Conservation (phyloP, 2,329 filamentous ascomycete species). For the Pestalotiopsis sp. region DNA sequence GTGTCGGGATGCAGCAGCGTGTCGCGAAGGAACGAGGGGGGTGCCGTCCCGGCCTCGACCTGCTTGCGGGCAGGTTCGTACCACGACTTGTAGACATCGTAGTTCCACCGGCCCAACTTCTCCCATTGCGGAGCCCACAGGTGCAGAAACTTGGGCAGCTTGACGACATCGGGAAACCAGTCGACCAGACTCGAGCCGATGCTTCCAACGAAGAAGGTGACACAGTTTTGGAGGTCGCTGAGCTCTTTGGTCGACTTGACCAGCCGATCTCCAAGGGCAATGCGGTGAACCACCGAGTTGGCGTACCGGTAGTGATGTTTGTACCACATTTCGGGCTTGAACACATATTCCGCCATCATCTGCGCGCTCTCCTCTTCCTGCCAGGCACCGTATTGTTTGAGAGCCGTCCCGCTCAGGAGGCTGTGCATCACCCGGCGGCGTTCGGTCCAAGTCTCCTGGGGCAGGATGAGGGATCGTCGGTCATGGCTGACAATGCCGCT, state of each 20-base stretch:
- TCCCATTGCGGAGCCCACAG: slow-evolving; percentile 7
- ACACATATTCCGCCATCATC: slow-evolving; percentile 31
- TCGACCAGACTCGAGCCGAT: slow-evolving; percentile 22
- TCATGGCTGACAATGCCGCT: slow-evolving; percentile 35
- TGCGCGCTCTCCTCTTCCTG: slow-evolving; percentile 35
- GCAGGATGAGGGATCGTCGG: slow-evolving; percentile 23
- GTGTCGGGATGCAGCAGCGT: slow-evolving; percentile 6
- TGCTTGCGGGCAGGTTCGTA: slow-evolving; percentile 5
- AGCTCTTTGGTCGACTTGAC: slow-evolving; percentile 30
- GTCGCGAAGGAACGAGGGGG: slow-evolving; percentile 4
- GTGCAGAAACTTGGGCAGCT: slow-evolving; percentile 29
- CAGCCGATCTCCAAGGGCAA: slow-evolving; percentile 32
- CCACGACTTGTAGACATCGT: slow-evolving; percentile 7
- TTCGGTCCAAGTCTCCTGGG: slow-evolving; percentile 30
- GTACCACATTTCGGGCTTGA: slow-evolving; percentile 33
- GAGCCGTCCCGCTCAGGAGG: slow-evolving; percentile 32
- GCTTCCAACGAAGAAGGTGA: slow-evolving; percentile 29
- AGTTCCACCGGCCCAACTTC: slow-evolving; percentile 1
- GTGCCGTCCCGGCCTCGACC: slow-evolving; percentile 3
- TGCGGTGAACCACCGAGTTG: slow-evolving; percentile 36
- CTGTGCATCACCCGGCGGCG: slow-evolving; percentile 37
- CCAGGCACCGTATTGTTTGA: slow-evolving; percentile 30
- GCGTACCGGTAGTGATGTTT: slow-evolving; percentile 36
- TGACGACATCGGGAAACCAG: slow-evolving; percentile 16
- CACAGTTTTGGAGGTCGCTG: slow-evolving; percentile 31